These are phyloP conservation scores for Microcera coccophila DNA, from an alignment of 2,329 filamentous ascomycete genomes.

Conservation along the genomic window DNA sequence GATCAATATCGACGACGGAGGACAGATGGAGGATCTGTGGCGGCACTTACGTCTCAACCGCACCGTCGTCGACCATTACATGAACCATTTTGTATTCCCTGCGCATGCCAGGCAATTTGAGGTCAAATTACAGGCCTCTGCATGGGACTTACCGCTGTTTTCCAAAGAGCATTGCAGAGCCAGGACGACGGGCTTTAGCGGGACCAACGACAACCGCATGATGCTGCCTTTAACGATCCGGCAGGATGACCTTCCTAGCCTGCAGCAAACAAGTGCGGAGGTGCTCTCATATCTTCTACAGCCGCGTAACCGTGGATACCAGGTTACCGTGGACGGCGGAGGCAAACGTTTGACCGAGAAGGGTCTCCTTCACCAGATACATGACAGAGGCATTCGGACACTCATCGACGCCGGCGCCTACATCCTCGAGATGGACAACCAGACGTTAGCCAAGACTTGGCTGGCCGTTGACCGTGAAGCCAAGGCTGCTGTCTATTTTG, in stretches of 20 bases:
- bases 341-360: not conserved
- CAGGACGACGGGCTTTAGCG: slow-evolving; percentile 64
- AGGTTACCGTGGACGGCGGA: slow-evolving; percentile 4
- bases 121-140: slow-evolving; percentile 59
- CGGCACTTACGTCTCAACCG: slow-evolving; percentile 30
- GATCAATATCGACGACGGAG: slow-evolving; percentile 57
- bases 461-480: slow-evolving; percentile 23
- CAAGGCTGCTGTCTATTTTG: not conserved
- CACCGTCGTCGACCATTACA: slow-evolving; percentile 53
- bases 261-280: slow-evolving; percentile 60
- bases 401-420: slow-evolving; percentile 62
- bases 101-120: slow-evolving; percentile 61
- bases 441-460: slow-evolving; percentile 46
- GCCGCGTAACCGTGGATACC: slow-evolving; percentile 36
- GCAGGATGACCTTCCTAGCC: slow-evolving; percentile 55
- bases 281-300: slow-evolving; percentile 58
- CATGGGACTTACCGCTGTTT: slow-evolving; percentile 55
- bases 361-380: slow-evolving; percentile 6
- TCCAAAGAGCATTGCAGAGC: slow-evolving; percentile 29
- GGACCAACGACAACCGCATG: slow-evolving; percentile 62
- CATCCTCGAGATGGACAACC: slow-evolving; percentile 57
- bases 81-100: slow-evolving; percentile 61
- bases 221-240: slow-evolving; percentile 59
- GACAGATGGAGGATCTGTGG: slow-evolving; percentile 50
- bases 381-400: slow-evolving; percentile 29